These are phyloP conservation scores for Cyberlindnera euphorbiae DNA, from an alignment of 805 yeast species.

Conservation along the genomic window DNA sequence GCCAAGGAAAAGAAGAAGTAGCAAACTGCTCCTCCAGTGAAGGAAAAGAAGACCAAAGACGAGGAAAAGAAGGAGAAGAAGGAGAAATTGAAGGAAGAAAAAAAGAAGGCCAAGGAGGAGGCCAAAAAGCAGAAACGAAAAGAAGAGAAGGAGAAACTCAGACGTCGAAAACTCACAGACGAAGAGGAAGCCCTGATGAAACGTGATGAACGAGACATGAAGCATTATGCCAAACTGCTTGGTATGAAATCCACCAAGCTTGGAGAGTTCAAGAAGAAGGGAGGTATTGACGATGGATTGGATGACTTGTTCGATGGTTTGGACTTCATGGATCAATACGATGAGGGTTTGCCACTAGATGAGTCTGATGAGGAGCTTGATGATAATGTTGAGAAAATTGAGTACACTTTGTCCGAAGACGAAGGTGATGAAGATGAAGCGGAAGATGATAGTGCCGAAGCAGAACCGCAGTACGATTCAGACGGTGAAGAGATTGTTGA, in stretches of 20 bases:
- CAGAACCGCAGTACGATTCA: constrained; percentile 18
- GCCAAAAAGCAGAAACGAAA: constrained; percentile 8
- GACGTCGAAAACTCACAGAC: constrained; percentile 30
- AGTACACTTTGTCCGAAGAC: constrained; percentile 16
- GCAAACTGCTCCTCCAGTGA: too few relatives aligned
- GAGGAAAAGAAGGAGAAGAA: constrained; percentile 3
- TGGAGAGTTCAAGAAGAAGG: constrained; percentile 40
- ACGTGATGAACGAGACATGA: constrained; percentile 73
- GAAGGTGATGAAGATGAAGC: constrained; percentile 20
- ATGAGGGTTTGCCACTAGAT: constrained; percentile 10
- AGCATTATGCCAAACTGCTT: constrained; percentile 75
- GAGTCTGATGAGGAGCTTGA: constrained; percentile 19
- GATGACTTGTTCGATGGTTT: constrained; percentile 80
- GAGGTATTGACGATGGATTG: constrained; percentile 68
- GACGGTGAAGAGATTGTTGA: constrained; percentile 26
- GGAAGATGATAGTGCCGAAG: constrained; percentile 20
- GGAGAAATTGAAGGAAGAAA: constrained; percentile 32
- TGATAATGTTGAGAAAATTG: constrained; percentile 21
- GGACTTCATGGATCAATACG: constrained; percentile 36
- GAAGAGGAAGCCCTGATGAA: constrained; percentile 44
- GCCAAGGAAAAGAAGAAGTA: constrained; percentile 19
- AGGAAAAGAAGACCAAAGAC: constrained; percentile 18
- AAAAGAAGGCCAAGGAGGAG: constrained; percentile 10
- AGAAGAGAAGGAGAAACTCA: constrained; percentile 10
- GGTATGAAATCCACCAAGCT: constrained; percentile 59